These are phyloP conservation scores for Diplodia sapinea DNA, from an alignment of 2,329 filamentous ascomycete species.

Conservation along the genomic window DNA sequence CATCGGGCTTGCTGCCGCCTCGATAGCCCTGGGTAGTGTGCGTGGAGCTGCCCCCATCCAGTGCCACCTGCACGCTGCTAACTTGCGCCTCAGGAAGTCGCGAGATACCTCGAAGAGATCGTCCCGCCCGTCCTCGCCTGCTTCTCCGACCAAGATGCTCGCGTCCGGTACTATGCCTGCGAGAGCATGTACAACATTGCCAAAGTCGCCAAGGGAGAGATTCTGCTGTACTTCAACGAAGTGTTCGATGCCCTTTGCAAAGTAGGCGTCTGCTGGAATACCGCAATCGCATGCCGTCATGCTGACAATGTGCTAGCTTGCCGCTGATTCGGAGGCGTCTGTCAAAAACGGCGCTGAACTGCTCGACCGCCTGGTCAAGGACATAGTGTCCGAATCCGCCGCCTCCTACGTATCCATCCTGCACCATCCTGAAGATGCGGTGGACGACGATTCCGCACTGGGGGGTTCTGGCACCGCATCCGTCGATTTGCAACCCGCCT, in stretches of 20 bases:
- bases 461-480: constrained; percentile 35
- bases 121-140: constrained; percentile 96
- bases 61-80: constrained; percentile 34
- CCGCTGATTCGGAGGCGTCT: constrained; percentile 92
- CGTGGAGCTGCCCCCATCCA: constrained; percentile 36
- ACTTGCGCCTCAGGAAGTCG: constrained; percentile 71
- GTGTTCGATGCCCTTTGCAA: constrained; percentile 98
- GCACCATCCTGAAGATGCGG: constrained; percentile 64
- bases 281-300: not conserved
- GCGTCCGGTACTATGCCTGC: constrained; percentile 96
- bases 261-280: constrained; percentile 54
- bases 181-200: constrained; percentile 99
- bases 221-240: constrained; percentile 95
- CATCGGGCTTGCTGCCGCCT: constrained; percentile 92
- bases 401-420: constrained; percentile 93
- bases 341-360: constrained; percentile 98
- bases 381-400: constrained; percentile 93
- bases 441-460: constrained; percentile 50
- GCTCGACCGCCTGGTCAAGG: constrained; percentile 91
- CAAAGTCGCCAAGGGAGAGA: constrained; percentile 98
- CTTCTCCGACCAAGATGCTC: constrained; percentile 96
- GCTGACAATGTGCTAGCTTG: constrained; percentile 66
- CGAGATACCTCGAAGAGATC: constrained; percentile 88
- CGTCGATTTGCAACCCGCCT: constrained; percentile 73
- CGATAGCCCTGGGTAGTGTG: constrained; percentile 91